Percentiles rank a stretch among this genome's conserved stretches.
Evolutionary conservation across 441 rosid genomes (phyloP).

Genomic region (Populus hybrid): DNA sequence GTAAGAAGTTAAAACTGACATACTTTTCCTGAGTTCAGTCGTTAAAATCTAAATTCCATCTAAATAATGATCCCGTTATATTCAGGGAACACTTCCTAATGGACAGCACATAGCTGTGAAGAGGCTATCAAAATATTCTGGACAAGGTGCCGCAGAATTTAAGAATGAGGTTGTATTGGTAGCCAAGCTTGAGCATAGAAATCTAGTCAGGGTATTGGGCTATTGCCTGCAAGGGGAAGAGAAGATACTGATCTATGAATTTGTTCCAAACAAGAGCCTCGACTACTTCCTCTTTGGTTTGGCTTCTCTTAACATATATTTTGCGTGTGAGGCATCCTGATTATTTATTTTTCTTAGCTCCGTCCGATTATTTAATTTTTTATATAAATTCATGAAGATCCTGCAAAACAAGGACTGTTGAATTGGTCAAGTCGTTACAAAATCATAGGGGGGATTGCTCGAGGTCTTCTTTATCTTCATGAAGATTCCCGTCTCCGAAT

Average conservation of each 20-base stretch:
- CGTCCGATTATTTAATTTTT: neutral
- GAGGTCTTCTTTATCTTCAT: conserved; percentile 23
- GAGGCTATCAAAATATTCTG: conserved; percentile 25
- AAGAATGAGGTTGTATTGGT: conserved; percentile 31
- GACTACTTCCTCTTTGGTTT: conserved; percentile 33
- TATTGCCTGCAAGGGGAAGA: conserved; percentile 30
- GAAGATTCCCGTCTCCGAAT: conserved; percentile 12
- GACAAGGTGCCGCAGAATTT: conserved; percentile 34
- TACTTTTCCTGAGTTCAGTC: conserved; percentile 12
- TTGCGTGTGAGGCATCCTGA: too few relatives aligned
- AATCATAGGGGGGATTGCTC: conserved; percentile 26
- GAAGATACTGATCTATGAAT: conserved; percentile 36
- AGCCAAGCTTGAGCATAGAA: conserved; percentile 34
- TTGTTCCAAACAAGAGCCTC: conserved; percentile 37
- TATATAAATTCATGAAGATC: conserved; percentile 9
- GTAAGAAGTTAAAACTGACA: conserved; percentile 22
- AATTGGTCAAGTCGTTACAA: conserved; percentile 22
- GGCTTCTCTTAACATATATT: neutral
- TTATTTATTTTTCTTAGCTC: too few relatives aligned
- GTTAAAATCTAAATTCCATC: conserved; percentile 6
- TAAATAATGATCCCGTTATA: neutral
- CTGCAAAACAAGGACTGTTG: neutral
- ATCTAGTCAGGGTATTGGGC: conserved; percentile 26
- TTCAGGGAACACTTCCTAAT: conserved; percentile 30
- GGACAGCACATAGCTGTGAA: conserved; percentile 41